Conservation (phyloP, 225 moss, liverwort and hornwort genomes). For the Sphagnum tenellum region DNA sequence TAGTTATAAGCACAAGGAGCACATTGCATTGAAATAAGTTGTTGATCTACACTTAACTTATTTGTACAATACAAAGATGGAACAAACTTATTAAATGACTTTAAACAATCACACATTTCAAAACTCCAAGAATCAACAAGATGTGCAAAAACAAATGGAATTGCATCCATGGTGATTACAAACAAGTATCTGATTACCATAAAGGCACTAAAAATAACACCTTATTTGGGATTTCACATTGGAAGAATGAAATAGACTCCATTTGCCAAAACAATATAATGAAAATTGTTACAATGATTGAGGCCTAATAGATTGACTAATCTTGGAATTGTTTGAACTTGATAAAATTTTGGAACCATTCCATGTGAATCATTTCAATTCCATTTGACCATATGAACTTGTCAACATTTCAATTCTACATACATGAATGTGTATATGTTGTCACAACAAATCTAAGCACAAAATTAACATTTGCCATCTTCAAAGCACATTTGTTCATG, state of each 20-base stretch:
- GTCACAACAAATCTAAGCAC: too few relatives aligned
- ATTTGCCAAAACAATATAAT: not conserved
- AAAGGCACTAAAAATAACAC: not conserved
- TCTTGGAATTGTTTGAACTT: too few relatives aligned
- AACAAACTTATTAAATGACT: not conserved
- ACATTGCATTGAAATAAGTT: not conserved
- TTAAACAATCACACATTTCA: not conserved
- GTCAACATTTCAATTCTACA: too few relatives aligned
- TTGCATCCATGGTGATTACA: not conserved
- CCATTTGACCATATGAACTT: not conserved
- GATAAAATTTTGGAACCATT: too few relatives aligned
- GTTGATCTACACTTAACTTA: not conserved
- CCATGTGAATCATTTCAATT: not conserved
- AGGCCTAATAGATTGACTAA: not conserved
- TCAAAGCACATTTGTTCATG: too few relatives aligned
- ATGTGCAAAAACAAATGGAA: not conserved
- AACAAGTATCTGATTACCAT: not conserved
- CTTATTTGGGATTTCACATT: not conserved
- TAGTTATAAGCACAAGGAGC: not conserved
- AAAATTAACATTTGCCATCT: too few relatives aligned
- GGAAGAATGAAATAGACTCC: not conserved
- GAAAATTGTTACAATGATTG: not conserved
- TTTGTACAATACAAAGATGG: not conserved
- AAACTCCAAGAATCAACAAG: not conserved
- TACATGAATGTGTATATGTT: too few relatives aligned